Evolutionary conservation across 2,329 filamentous ascomycete genomes (phyloP), one percentile per base, ranked within the genome.

Genomic region (Fusarium siculi): DNA sequence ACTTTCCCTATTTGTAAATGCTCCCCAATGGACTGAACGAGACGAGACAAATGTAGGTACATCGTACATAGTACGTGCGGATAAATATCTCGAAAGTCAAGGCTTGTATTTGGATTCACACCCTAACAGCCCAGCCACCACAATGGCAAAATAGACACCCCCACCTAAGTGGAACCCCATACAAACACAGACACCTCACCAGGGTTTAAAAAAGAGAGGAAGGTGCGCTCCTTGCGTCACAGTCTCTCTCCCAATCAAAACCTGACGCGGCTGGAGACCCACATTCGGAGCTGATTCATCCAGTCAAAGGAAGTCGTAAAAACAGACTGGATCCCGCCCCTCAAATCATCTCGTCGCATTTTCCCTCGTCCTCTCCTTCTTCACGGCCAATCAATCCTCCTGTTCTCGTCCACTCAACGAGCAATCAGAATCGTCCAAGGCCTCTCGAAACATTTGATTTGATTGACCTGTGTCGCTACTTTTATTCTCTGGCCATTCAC

Each of bases 331-430:
- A 81, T 81, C 81, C 80, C 70, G 80, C 79, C 84, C 83, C 83
- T 87, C 86, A 87, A 87, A 87, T 87, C 85, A 87, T 80, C 81
- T 85, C 81, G 81, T 83, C 80, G 81, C 80, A 85, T 84, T 82
- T 80, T 54, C 50, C 76, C 76, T 84, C 83, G 81, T 82, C 81
- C 80, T 81, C 79, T 80, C 79, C 80, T 82, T 74, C 60, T 80
- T 78, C 81, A 85, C 82, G 83, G 83, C 85, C 86, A 87, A 87
- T 87, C 85, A 77, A 78, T 77, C 77, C 77, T 79, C 74, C 77
- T 78, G 75, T 74, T 78, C 80, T 79, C 74, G 50, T 81, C 84
- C 84, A 84, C 82, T 77, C 76, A 68, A 75, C 72, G 68, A 74
- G 75, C 76, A 79, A 80, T 80, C 80, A 80, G 77, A 77, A 77